Evolutionary conservation across 2,329 filamentous ascomycete species (phyloP).

Genomic region (Lecanosticta acicola): DNA sequence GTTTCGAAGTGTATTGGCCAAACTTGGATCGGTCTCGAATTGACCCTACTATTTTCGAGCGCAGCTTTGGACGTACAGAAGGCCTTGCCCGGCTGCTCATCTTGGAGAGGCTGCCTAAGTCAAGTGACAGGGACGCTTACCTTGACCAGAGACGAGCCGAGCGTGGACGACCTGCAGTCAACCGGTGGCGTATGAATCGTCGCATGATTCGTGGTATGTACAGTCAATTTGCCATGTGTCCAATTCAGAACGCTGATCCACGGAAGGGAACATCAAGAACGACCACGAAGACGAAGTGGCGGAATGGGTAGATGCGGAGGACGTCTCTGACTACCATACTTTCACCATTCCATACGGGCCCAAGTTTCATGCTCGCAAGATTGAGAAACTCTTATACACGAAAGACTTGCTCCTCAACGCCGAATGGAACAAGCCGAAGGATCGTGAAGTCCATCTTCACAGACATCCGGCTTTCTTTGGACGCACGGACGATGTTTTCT

Average conservation of each 20-base stretch:
- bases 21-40: constrained; percentile 67
- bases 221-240: no score
- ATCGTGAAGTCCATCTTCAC: constrained; percentile 70
- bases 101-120: constrained; percentile 69
- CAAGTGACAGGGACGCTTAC: constrained; percentile 63
- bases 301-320: constrained; percentile 73
- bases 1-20: constrained; percentile 79
- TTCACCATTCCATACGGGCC: constrained; percentile 61
- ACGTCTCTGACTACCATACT: constrained; percentile 69
- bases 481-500: constrained; percentile 64
- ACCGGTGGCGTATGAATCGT: constrained; percentile 39
- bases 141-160: constrained; percentile 64
- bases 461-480: constrained; percentile 84
- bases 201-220: constrained; percentile 43
- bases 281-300: constrained; percentile 72
- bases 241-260: no score
- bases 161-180: constrained; percentile 59
- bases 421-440: constrained; percentile 75
- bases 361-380: constrained; percentile 55
- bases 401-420: constrained; percentile 77
- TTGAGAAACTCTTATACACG: constrained; percentile 76
- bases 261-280: constrained; percentile 75
- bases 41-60: constrained; percentile 81
- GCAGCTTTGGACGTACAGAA: constrained; percentile 68
- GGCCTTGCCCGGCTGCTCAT: constrained; percentile 75